Conservation (phyloP, 441 rosid genomes). For the Gossypium davidsonii region DNA sequence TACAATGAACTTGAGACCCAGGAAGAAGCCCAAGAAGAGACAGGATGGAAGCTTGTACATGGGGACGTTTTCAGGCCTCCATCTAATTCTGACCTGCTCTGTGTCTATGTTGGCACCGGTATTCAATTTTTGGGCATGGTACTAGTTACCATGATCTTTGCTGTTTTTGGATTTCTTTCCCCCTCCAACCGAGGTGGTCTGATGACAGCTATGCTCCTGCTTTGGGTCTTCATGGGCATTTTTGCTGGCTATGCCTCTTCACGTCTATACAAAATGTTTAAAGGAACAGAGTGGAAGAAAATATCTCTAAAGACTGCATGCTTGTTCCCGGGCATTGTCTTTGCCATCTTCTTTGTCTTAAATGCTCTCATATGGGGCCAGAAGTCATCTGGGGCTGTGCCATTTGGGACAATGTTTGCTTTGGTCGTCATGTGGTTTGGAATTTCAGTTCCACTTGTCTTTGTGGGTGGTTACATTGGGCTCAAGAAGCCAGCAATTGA, state of each 20-base stretch:
- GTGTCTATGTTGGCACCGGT: conserved; percentile 54
- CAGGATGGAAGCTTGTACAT: conserved; percentile 4
- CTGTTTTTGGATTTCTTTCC: conserved; percentile 55
- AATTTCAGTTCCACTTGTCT: conserved; percentile 56
- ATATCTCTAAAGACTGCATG: conserved; percentile 52
- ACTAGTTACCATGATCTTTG: conserved; percentile 57
- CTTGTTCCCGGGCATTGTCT: conserved; percentile 55
- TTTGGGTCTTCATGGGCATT: conserved; percentile 38
- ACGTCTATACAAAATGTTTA: conserved; percentile 54
- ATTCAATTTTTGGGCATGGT: conserved; percentile 59
- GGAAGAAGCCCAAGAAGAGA: conserved; percentile 8
- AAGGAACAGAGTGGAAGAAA: conserved; percentile 58
- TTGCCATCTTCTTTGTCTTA: conserved; percentile 47
- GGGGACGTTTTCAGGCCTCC: conserved; percentile 9
- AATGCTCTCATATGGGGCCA: conserved; percentile 64
- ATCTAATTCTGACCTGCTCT: conserved; percentile 32
- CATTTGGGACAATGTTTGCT: conserved; percentile 64
- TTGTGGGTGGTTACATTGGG: conserved; percentile 48
- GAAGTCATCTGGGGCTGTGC: conserved; percentile 60
- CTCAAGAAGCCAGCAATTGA: conserved; percentile 51
- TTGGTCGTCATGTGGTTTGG: conserved; percentile 60
- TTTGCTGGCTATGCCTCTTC: conserved; percentile 56
- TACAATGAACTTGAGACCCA: not conserved
- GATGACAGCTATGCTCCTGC: conserved; percentile 5
- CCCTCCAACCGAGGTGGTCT: conserved; percentile 65